phyloP scores from a whole-genome alignment of 441 rosid genomes.

The Melastoma candidum region DNA sequence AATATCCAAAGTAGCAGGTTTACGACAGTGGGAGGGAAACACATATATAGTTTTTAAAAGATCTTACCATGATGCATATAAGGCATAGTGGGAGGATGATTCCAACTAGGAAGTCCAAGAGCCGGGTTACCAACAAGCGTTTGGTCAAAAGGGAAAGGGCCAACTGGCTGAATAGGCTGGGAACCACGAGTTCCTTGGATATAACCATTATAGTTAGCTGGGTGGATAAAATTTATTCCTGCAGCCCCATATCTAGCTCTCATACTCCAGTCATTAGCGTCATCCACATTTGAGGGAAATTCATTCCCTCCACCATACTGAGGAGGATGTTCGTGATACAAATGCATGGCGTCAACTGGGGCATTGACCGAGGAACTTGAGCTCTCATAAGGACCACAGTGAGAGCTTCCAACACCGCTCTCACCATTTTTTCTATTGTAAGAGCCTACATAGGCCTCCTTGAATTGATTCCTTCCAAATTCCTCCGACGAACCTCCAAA shows the following conservation, averaged over 20 bases:
- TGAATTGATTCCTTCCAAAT: conserved; percentile 38
- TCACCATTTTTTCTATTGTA: conserved; percentile 70
- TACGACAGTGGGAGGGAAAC: not conserved
- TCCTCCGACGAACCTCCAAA: conserved; percentile 48
- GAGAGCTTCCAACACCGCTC: conserved; percentile 40
- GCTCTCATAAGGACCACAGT: conserved; percentile 39
- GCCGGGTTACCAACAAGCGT: conserved; percentile 21
- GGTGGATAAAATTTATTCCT: conserved; percentile 41
- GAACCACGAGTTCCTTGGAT: conserved; percentile 50
- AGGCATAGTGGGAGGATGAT: conserved; percentile 37
- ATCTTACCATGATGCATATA: conserved; percentile 45
- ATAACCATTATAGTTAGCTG: conserved; percentile 34
- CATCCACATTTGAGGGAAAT: conserved; percentile 33
- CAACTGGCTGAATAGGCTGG: conserved; percentile 43
- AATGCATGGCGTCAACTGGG: conserved; percentile 35
- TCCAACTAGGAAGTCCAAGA: conserved; percentile 52
- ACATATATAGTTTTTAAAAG: not conserved
- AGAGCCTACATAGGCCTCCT: conserved; percentile 44
- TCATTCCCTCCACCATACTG: conserved; percentile 33
- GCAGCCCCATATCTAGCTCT: conserved; percentile 48
- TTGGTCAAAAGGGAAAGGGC: conserved; percentile 44
- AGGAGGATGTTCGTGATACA: conserved; percentile 27
- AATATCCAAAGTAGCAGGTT: too few relatives aligned
- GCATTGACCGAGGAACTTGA: conserved; percentile 25
- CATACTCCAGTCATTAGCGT: conserved; percentile 43